phyloP scores from a whole-genome alignment of 495 filamentous ascomycete genomes.

The Hypoxylon intermedium region DNA sequence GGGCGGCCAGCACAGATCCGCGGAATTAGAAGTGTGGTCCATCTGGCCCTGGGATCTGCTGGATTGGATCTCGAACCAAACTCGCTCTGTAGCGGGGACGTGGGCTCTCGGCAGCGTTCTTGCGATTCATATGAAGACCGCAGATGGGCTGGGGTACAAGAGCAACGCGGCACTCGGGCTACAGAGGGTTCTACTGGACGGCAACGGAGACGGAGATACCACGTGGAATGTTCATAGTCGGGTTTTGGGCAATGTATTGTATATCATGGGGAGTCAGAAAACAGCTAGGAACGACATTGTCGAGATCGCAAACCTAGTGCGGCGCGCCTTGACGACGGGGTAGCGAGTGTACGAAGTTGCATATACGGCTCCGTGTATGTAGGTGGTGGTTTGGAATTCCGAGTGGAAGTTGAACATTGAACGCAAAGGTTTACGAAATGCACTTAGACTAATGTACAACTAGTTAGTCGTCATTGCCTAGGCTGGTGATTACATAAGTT shows the following conservation, averaged over 20 bases:
- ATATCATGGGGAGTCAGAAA: conserved; percentile 76
- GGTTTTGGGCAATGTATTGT: conserved; percentile 77
- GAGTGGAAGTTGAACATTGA: too few species aligned
- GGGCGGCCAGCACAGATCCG: neutral
- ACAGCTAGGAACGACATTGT: conserved; percentile 57
- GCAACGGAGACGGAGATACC: conserved; percentile 12
- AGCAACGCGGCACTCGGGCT: conserved; percentile 68
- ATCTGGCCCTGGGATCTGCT: conserved; percentile 68
- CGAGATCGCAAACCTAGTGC: conserved; percentile 52
- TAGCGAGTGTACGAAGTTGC: too few species aligned
- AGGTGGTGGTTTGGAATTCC: too few species aligned
- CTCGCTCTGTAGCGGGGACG: conserved; percentile 62
- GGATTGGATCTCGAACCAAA: conserved; percentile 57
- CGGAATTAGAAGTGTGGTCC: conserved; percentile 62
- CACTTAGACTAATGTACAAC: too few species aligned
- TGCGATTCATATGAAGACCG: conserved; percentile 64
- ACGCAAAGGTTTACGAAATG: too few species aligned
- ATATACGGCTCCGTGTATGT: too few species aligned
- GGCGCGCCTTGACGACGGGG: conserved; percentile 10
- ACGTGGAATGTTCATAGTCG: conserved; percentile 71
- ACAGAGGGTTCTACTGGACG: conserved; percentile 59
- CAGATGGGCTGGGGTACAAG: conserved; percentile 63
- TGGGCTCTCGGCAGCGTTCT: conserved; percentile 76
- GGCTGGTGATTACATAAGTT: conserved; percentile 16
- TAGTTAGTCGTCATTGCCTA: conserved; percentile 8